Conservation (phyloP, 1,284 basidiomycete species). For the Melampsora abietis-canadensis region DNA sequence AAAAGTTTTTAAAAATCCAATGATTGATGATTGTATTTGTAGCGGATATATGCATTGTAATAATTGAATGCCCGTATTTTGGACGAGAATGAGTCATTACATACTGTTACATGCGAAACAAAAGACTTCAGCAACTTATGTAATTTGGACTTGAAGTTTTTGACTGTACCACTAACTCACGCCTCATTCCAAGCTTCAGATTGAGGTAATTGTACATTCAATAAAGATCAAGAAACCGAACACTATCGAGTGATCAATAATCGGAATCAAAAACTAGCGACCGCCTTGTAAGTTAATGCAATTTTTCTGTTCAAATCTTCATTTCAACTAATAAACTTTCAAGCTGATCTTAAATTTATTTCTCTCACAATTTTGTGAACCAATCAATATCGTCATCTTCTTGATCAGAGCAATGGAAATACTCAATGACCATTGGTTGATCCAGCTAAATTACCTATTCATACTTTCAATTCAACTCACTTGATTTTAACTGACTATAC, state of each 20-base stretch:
- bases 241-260: neutral
- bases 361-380: neutral
- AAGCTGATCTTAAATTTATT: neutral
- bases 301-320: neutral
- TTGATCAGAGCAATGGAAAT: slow-evolving; percentile 23
- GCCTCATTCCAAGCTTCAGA: too few species aligned
- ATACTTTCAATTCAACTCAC: slow-evolving; percentile 76
- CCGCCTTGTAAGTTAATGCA: slow-evolving; percentile 9
- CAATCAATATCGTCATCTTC: neutral
- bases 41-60: too few species aligned
- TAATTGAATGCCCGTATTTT: too few species aligned
- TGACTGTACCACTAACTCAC: too few species aligned
- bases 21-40: too few species aligned
- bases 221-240: neutral
- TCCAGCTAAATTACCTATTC: slow-evolving; percentile 68
- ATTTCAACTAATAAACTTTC: neutral
- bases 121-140: too few species aligned
- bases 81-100: too few species aligned
- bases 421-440: slow-evolving; percentile 31
- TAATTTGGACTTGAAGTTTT: too few species aligned
- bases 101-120: too few species aligned
- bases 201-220: too few species aligned
- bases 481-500: too few species aligned
- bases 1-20: too few species aligned
- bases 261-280: slow-evolving; percentile 26